Conservation (phyloP, 306 rosid species). For the Rosa multiflora region DNA sequence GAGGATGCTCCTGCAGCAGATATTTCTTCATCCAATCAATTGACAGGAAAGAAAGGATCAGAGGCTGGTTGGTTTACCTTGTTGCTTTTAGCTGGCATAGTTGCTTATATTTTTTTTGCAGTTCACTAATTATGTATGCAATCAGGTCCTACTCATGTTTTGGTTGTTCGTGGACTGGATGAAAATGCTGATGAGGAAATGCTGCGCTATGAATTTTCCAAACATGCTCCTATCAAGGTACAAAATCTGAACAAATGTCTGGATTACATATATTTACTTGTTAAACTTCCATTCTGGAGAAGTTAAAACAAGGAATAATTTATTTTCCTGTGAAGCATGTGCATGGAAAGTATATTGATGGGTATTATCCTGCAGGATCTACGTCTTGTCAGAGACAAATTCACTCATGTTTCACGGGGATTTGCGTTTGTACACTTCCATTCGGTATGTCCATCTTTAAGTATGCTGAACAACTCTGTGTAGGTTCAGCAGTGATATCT, state of each 20-base stretch:
- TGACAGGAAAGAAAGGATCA: conserved; percentile 74
- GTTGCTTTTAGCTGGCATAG: conserved; percentile 8
- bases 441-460: conserved; percentile 57
- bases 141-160: conserved; percentile 96
- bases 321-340: neutral
- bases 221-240: conserved; percentile 97
- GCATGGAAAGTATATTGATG: conserved; percentile 7
- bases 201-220: conserved; percentile 97
- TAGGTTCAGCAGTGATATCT: neutral
- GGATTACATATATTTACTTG: neutral
- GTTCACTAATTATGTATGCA: conserved; percentile 19
- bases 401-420: conserved; percentile 97
- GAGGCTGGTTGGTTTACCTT: conserved; percentile 70
- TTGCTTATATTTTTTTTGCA: neutral
- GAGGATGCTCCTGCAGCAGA: conserved; percentile 97
- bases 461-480: neutral
- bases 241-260: conserved; percentile 12
- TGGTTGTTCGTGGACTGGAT: conserved; percentile 99
- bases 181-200: conserved; percentile 98
- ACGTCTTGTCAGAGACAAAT: conserved; percentile 96
- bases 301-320: neutral
- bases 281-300: neutral
- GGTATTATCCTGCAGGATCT: conserved; percentile 69
- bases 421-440: conserved; percentile 96
- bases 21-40: conserved; percentile 64